Percentiles rank a stretch among this genome's conserved stretches.
Conservation (phyloP, 192 early-diverging fungal genomes). For the Backusella tuberculispora region DNA sequence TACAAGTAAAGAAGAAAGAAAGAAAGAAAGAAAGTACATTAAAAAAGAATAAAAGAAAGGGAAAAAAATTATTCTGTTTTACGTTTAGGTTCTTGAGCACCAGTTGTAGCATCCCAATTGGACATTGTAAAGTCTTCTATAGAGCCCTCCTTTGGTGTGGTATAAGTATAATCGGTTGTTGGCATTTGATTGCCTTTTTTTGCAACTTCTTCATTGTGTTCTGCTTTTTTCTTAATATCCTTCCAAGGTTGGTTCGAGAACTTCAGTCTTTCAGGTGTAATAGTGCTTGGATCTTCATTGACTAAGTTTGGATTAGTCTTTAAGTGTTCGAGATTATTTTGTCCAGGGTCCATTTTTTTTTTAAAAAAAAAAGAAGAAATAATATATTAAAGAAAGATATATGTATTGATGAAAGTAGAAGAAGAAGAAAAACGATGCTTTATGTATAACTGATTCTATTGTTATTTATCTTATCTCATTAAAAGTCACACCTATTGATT, state of each 20-base stretch:
- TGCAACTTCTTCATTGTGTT: background rate
- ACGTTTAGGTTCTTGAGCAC: background rate
- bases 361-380: no score
- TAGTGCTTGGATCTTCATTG: conserved; percentile 24
- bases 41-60: no score
- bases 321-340: background rate
- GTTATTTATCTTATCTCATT: no score
- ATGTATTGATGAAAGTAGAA: no score
- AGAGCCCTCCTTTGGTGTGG: background rate
- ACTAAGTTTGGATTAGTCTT: conserved; percentile 27
- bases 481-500: no score
- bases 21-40: no score
- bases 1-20: no score
- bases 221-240: background rate
- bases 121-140: background rate
- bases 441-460: no score
- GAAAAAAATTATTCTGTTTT: background rate
- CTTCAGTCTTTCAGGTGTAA: conserved; percentile 19
- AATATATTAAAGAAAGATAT: no score
- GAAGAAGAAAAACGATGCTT: no score
- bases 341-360: conserved; percentile 21
- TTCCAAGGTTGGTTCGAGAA: conserved; percentile 19
- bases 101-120: background rate
- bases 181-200: background rate
- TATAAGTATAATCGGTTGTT: background rate